Evolutionary conservation across 2,329 filamentous ascomycete genomes (phyloP), one percentile per base, ranked within the genome.

Genomic region (Ilyonectria sp.): DNA sequence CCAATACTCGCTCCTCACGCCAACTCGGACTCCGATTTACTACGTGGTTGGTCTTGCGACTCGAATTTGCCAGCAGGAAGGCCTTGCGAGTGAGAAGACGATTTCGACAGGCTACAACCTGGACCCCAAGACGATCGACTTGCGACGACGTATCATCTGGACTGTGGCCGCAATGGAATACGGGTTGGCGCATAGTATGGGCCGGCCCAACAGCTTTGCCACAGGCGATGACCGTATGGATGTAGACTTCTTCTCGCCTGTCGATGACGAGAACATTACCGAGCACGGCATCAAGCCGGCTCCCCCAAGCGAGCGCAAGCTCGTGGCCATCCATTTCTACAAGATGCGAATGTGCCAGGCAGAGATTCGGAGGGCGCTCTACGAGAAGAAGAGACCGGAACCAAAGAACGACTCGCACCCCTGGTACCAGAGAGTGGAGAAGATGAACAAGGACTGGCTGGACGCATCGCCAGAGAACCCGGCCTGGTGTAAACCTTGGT

Each of bases 1-100:
- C 1, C 93, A 96, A 76, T 98, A 98, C 79, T 98, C 96, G 0
- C 86, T 98, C 21, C 84, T 98, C 49, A 98, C 95, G 0, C 95
- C 96, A 0, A 98, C 95, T 1, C 87, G 95, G 67, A 97, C 94
- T 6, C 94, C 95, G 17, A 92, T 97, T 21, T 98, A 97, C 82
- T 98, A 97, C 82, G 91, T 98, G 56, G 90, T 98, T 52, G 96
- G 96, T 7, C 88, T 97, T 21, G 95, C 94, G 8, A 92, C 94
- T 17, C 91, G 94, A 71, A 90, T 99, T 57, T 94, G 93, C 78
- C 95, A 98, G 78, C 94, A 97, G 63, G 86, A 98, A 59, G 94
- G 95, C 6, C 85, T 98, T 49, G 92, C 92, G 21, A 94, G 97
- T 74, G 96, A 98, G 80, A 93, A 94, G 78, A 97, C 94, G 0